These are phyloP conservation scores for Mycena rebaudengoi DNA, from an alignment of 768 basidiomycete genomes.

Conservation along the genomic window DNA sequence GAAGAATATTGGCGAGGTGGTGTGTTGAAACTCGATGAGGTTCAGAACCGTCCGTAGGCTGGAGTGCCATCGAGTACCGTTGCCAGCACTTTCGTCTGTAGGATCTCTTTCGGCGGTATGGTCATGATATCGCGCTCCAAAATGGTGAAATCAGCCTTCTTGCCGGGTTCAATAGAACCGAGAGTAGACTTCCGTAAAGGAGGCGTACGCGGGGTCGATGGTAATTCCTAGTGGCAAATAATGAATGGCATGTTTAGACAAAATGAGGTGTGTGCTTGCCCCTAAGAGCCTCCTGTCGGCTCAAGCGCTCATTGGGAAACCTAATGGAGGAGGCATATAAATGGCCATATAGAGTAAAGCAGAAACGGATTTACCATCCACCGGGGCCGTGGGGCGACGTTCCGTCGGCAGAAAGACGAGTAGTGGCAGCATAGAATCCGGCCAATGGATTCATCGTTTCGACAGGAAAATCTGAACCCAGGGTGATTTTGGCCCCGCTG, in stretches of 20 bases:
- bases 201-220: slow-evolving; percentile 86
- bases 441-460: slow-evolving; percentile 86
- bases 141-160: slow-evolving; percentile 87
- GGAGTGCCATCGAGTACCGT: slow-evolving; percentile 81
- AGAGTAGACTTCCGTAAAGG: slow-evolving; percentile 76
- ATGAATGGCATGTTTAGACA: background rate
- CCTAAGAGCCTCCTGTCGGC: slow-evolving; percentile 78
- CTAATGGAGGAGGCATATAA: slow-evolving; percentile 50
- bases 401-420: slow-evolving; percentile 74
- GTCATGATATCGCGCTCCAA: slow-evolving; percentile 85
- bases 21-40: slow-evolving; percentile 22
- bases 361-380: slow-evolving; percentile 72
- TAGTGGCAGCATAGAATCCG: slow-evolving; percentile 89
- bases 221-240: slow-evolving; percentile 72
- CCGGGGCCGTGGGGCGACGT: slow-evolving; percentile 81
- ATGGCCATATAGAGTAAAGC: background rate
- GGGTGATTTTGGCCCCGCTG: slow-evolving; percentile 70
- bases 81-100: slow-evolving; percentile 71
- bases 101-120: slow-evolving; percentile 63
- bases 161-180: slow-evolving; percentile 83
- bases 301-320: slow-evolving; percentile 85
- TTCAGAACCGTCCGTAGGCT: slow-evolving; percentile 45
- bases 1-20: background rate
- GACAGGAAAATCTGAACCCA: slow-evolving; percentile 93
- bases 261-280: slow-evolving; percentile 45